phyloP scores from a whole-genome alignment of 176 grass and related monocot genomes.

The Ensete glaucum region DNA sequence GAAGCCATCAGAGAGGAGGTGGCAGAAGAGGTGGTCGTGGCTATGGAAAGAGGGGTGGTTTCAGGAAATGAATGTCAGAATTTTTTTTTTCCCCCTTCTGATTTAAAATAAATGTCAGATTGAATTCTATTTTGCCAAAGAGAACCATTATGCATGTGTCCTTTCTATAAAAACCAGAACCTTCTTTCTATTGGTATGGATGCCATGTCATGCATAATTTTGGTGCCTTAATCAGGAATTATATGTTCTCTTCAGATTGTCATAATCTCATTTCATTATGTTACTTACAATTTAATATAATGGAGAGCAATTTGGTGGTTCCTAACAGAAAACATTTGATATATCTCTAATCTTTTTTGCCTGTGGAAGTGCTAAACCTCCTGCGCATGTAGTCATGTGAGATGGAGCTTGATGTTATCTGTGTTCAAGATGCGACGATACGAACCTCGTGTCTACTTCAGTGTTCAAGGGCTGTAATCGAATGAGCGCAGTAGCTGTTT shows the following conservation, averaged over 20 bases:
- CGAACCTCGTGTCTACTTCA: too few species aligned
- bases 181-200: neutral
- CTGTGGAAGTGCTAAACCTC: too few species aligned
- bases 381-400: too few species aligned
- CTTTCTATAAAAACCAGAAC: neutral
- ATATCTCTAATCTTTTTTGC: too few species aligned
- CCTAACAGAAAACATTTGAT: too few species aligned
- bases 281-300: neutral
- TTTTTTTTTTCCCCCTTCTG: neutral
- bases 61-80: constrained; percentile 1
- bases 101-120: neutral
- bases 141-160: neutral
- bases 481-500: too few species aligned
- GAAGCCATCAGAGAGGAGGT: constrained; percentile 25
- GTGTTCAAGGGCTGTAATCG: too few species aligned
- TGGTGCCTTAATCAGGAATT: neutral
- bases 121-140: neutral
- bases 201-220: neutral
- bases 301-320: neutral
- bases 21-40: constrained; percentile 37
- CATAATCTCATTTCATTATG: neutral
- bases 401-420: too few species aligned
- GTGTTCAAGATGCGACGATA: too few species aligned
- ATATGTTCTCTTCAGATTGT: neutral
- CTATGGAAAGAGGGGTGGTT: constrained; percentile 26